A percentile compares a stretch with the other conserved stretches of the same genome.
phyloP scores from a whole-genome alignment of 805 yeast genomes.

The Saccharomycopsis schoenii region DNA sequence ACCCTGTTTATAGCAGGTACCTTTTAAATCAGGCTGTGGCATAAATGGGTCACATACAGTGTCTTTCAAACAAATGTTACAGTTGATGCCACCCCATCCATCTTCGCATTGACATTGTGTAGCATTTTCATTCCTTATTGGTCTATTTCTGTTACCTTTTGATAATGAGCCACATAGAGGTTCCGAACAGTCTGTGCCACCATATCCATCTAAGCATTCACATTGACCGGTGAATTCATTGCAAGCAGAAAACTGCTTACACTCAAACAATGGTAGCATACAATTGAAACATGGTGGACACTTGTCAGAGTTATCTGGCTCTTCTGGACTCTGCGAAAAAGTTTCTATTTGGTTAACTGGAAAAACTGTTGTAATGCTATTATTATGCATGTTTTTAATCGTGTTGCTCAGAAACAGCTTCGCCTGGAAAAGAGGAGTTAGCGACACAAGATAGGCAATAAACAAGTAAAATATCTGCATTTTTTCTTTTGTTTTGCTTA shows the following conservation, averaged over 20 bases:
- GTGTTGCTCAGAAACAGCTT: not conserved
- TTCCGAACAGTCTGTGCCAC: conserved; percentile 83
- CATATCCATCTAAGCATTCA: conserved; percentile 87
- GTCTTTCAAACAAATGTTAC: conserved; percentile 74
- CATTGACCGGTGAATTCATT: conserved; percentile 84
- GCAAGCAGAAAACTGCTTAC: conserved; percentile 86
- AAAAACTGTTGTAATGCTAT: not conserved
- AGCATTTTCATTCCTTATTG: conserved; percentile 37
- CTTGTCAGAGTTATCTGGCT: conserved; percentile 26
- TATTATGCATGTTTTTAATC: not conserved
- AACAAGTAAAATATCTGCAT: not conserved
- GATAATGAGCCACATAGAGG: conserved; percentile 81
- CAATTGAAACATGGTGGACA: conserved; percentile 96
- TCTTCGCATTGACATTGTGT: conserved; percentile 57
- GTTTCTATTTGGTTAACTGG: not conserved
- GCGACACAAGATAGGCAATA: not conserved
- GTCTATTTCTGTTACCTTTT: conserved; percentile 51
- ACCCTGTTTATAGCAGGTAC: conserved; percentile 86
- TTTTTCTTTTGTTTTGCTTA: not conserved
- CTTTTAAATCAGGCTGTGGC: conserved; percentile 69
- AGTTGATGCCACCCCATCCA: conserved; percentile 94
- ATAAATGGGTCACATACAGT: conserved; percentile 73
- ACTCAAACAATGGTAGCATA: conserved; percentile 79
- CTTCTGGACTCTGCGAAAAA: not conserved
- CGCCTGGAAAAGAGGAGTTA: not conserved